These are phyloP conservation scores for Aegilops tauschii DNA, from an alignment of 176 grass and related monocot species.

Conservation along the genomic window DNA sequence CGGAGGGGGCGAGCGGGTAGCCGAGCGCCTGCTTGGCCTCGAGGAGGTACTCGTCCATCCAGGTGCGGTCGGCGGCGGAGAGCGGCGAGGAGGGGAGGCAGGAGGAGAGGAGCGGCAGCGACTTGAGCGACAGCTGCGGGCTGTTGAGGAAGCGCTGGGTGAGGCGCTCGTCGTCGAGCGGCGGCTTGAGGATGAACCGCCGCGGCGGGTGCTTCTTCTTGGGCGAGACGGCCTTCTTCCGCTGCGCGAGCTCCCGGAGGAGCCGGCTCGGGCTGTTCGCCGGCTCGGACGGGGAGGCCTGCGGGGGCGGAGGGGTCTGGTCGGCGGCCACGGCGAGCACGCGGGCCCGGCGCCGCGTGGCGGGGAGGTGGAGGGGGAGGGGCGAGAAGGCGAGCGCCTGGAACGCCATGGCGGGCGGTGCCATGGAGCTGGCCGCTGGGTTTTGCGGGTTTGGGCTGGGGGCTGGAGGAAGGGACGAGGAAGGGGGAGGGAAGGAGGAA, in stretches of 20 bases:
- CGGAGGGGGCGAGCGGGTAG: slow-evolving; percentile 85
- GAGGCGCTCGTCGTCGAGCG: slow-evolving; percentile 87
- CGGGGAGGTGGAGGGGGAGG: slow-evolving; percentile 4
- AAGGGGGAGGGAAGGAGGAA: slow-evolving; percentile 30
- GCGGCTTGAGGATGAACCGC: slow-evolving; percentile 91
- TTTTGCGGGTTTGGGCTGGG: slow-evolving; percentile 36
- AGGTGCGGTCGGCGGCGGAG: slow-evolving; percentile 69
- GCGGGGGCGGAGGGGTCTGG: slow-evolving; percentile 38
- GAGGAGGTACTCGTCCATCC: slow-evolving; percentile 97
- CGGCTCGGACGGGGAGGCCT: slow-evolving; percentile 29
- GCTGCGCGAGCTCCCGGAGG: slow-evolving; percentile 85
- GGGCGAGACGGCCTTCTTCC: slow-evolving; percentile 72
- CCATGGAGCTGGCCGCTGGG: slow-evolving; percentile 32
- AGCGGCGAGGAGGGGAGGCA: slow-evolving; percentile 82
- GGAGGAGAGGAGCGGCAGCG: slow-evolving; percentile 86
- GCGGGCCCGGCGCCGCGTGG: not conserved
- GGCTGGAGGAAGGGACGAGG: not conserved
- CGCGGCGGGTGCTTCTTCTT: slow-evolving; percentile 87
- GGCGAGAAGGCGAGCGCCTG: slow-evolving; percentile 36
- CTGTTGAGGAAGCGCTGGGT: slow-evolving; percentile 90
- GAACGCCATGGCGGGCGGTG: slow-evolving; percentile 46
- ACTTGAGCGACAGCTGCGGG: slow-evolving; percentile 93
- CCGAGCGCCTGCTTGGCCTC: slow-evolving; percentile 98
- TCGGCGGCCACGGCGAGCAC: slow-evolving; percentile 29
- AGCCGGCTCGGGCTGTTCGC: slow-evolving; percentile 84